Percentiles rank a stretch among this genome's conserved stretches.
Conservation (phyloP, 2,329 filamentous ascomycete genomes). For the Penicillium sp. region DNA sequence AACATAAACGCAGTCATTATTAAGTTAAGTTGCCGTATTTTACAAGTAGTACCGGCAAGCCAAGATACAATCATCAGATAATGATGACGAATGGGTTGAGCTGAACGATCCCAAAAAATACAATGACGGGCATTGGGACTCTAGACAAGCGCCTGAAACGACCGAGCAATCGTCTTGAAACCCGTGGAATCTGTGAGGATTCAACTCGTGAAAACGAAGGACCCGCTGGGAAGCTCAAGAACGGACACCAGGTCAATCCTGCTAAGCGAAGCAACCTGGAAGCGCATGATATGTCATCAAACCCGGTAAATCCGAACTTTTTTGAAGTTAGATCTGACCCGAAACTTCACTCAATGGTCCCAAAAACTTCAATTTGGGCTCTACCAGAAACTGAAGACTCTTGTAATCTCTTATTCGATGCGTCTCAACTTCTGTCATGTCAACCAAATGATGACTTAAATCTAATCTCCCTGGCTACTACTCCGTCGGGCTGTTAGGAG, state of each 20-base stretch:
- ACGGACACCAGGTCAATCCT: not conserved
- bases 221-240: not conserved
- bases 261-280: not conserved
- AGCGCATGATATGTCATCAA: not conserved
- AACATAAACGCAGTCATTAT: too few species aligned
- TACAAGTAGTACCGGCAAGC: not conserved
- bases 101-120: too few species aligned
- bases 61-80: not conserved
- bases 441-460: too few species aligned
- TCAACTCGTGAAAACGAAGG: not conserved
- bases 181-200: not conserved
- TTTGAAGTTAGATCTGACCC: not conserved
- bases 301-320: constrained; percentile 6
- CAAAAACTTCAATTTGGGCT: not conserved
- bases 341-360: not conserved
- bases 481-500: too few species aligned
- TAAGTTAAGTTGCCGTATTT: too few species aligned
- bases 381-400: not conserved
- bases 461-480: too few species aligned
- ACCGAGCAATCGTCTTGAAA: not conserved
- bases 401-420: not conserved
- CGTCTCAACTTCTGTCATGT: not conserved
- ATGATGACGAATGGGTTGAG: too few species aligned
- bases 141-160: constrained; percentile 2
- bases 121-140: not conserved